phyloP scores from a whole-genome alignment of 495 filamentous ascomycete species.

The Geoglossum glabrum region DNA sequence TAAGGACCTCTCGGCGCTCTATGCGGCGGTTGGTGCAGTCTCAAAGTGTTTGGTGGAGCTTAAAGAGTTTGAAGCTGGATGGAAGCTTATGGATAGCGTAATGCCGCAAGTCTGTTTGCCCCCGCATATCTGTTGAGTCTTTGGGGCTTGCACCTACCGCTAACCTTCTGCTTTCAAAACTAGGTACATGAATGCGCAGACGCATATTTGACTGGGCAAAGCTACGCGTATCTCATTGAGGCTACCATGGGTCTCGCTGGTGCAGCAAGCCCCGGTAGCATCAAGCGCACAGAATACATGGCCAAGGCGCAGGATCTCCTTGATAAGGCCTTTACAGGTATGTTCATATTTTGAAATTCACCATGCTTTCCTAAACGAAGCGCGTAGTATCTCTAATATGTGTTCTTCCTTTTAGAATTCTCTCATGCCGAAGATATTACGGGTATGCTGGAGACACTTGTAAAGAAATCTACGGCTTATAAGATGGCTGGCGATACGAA shows the following conservation, averaged over 20 bases:
- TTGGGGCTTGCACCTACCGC: background rate
- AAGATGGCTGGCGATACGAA: slow-evolving; percentile 49
- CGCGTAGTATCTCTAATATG: background rate
- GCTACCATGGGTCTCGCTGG: slow-evolving; percentile 70
- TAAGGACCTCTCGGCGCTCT: slow-evolving; percentile 50
- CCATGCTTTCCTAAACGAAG: background rate
- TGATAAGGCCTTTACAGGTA: slow-evolving; percentile 33
- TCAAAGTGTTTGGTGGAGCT: slow-evolving; percentile 48
- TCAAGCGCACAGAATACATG: slow-evolving; percentile 32
- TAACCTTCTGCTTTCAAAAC: background rate
- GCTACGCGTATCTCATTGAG: slow-evolving; percentile 63
- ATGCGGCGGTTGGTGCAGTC: slow-evolving; percentile 54
- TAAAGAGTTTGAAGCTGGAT: slow-evolving; percentile 53
- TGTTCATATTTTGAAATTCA: background rate
- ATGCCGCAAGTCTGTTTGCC: slow-evolving; percentile 40
- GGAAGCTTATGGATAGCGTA: slow-evolving; percentile 44
- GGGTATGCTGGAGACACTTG: slow-evolving; percentile 66
- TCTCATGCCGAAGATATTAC: slow-evolving; percentile 52
- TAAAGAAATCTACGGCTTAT: slow-evolving; percentile 69
- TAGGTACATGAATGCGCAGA: slow-evolving; percentile 53
- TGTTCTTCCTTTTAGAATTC: slow-evolving; percentile 29
- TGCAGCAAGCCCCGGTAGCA: slow-evolving; percentile 11
- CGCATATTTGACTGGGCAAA: slow-evolving; percentile 37
- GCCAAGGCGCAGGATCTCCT: slow-evolving; percentile 45
- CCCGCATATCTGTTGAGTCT: background rate